These are phyloP conservation scores for Pelargonium myrrhifolium DNA, from an alignment of 441 rosid species.

Conservation along the genomic window DNA sequence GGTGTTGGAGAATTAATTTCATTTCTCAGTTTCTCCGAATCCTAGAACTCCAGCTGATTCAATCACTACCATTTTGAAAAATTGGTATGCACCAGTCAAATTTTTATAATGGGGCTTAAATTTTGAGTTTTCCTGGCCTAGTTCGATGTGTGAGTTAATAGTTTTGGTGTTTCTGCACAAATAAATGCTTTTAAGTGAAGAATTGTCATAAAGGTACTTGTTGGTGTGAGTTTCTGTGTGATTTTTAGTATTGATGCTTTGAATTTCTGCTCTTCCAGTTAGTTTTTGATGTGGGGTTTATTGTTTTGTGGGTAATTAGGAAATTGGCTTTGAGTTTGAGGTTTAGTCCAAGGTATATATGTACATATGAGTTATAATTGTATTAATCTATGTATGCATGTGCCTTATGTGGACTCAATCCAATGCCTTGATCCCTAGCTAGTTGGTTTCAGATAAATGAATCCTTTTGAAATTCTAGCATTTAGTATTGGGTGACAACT, in stretches of 20 bases:
- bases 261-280: background rate
- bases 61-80: background rate
- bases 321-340: constrained; percentile 5
- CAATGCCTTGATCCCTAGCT: background rate
- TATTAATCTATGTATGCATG: background rate
- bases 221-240: background rate
- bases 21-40: background rate
- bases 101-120: background rate
- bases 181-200: background rate
- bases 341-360: background rate
- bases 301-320: background rate
- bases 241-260: background rate
- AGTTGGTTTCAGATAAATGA: background rate
- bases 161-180: too few species aligned
- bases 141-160: background rate
- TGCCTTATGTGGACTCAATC: background rate
- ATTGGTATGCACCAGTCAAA: background rate
- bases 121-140: background rate
- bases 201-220: background rate
- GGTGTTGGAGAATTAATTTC: background rate
- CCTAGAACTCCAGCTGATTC: background rate
- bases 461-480: background rate
- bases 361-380: background rate
- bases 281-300: constrained; percentile 4
- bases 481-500: background rate